Evolutionary conservation across 106 monocot species (phyloP).

Genomic region (Dendrobium catenatum): DNA sequence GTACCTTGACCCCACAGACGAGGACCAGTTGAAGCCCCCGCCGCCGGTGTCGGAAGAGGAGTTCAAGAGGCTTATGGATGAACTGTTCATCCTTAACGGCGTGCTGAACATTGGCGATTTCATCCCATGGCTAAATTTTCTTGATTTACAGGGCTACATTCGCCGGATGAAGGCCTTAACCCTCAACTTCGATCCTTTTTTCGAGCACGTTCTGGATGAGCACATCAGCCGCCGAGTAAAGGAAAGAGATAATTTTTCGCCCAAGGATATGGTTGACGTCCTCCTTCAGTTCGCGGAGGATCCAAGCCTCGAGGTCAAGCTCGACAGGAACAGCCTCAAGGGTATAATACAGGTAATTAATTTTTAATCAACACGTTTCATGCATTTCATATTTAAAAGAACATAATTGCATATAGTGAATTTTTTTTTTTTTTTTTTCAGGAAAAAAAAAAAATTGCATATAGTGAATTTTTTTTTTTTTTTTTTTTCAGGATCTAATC

Average conservation of each 20-base stretch:
- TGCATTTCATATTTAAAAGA: too few relatives aligned
- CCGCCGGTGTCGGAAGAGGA: slow-evolving; percentile 45
- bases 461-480: neutral
- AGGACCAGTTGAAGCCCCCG: slow-evolving; percentile 6
- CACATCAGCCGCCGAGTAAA: slow-evolving; percentile 37
- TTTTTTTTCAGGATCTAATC: slow-evolving; percentile 34
- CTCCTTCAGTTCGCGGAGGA: slow-evolving; percentile 47
- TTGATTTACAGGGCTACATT: slow-evolving; percentile 69
- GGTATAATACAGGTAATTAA: slow-evolving; percentile 24
- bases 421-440: neutral
- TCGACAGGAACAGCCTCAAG: slow-evolving; percentile 56
- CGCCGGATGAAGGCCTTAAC: slow-evolving; percentile 61
- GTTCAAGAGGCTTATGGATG: slow-evolving; percentile 79
- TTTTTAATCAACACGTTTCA: too few relatives aligned
- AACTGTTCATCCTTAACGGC: slow-evolving; percentile 66
- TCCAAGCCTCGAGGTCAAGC: slow-evolving; percentile 36
- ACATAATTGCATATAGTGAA: neutral
- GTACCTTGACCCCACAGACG: slow-evolving; percentile 28
- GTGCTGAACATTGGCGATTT: slow-evolving; percentile 56
- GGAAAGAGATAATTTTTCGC: slow-evolving; percentile 27
- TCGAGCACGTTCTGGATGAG: slow-evolving; percentile 72
- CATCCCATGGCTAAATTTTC: slow-evolving; percentile 45
- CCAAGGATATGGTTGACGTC: slow-evolving; percentile 65
- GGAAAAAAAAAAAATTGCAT: slow-evolving; percentile 30
- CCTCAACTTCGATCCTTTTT: slow-evolving; percentile 56